Base-by-base conservation (phyloP, 2,329 filamentous ascomycete species). In the Colletotrichum musae region DNA sequence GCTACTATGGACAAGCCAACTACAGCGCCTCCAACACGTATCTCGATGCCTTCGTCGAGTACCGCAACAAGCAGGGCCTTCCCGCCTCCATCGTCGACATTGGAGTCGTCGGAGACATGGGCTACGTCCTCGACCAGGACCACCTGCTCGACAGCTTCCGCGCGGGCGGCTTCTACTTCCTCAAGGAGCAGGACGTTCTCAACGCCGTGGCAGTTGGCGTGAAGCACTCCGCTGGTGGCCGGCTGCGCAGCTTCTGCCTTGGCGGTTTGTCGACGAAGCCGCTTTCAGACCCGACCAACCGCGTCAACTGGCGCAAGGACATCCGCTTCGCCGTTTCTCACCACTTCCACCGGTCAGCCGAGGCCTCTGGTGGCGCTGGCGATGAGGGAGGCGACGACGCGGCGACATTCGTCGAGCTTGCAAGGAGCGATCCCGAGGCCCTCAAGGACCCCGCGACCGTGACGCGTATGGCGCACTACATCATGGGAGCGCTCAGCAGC, bases 11-110 rank as follows among this genome's bases (percentile, higher is more conserved):
- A 0, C 83, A 84, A 68, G 76, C 77, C 57, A 84, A 80, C 69
- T 82, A 86, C 70, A 74, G 77, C 6, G 78, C 80, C 0, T 80
- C 78, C 24, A 84, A 82, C 73, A 77, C 78, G 7, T 85, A 80
- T 73, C 72, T 83, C 43, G 79, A 84, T 21, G 73, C 78, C 4
- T 78, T 85, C 16, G 78, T 76, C 5, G 75, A 78, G 24, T 80
- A 80, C 59, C 78, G 83, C 18, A 69, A 74, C 2, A 58, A 62
- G 1, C 72, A 73, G 1, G 81, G 81, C 4, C 75, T 84, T 3
- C 75, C 82, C 0, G 83, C 79, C 2, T 78, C 80, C 0, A 72
- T 75, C n/a, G 77, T 86, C 1, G 74, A 86, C 65, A 75, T 86
- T 10, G 67, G 72, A 9, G 72, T 68, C 3, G 74, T 85, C 2